These are phyloP conservation scores for Apiotrichum gamsii DNA, from an alignment of 1,284 basidiomycete genomes.

Conservation along the genomic window DNA sequence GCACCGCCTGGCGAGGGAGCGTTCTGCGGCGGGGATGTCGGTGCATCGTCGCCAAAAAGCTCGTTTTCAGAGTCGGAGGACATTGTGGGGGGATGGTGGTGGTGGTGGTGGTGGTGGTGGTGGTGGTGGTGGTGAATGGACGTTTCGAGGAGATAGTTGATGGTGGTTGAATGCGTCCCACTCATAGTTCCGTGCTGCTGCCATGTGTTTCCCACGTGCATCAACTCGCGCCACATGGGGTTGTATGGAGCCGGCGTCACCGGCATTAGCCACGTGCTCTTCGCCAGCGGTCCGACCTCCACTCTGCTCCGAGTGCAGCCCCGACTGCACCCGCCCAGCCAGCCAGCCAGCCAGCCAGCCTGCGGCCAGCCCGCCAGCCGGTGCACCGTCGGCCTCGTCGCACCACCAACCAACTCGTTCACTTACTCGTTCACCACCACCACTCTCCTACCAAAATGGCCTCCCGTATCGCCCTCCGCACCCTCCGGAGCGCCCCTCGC, in stretches of 20 bases:
- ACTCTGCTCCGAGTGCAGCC: too few relatives aligned
- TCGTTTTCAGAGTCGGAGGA: constrained; percentile 33
- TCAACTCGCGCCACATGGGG: too few relatives aligned
- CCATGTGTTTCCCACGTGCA: neutral
- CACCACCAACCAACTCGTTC: constrained; percentile 2
- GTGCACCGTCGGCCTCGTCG: neutral
- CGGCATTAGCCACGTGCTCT: too few relatives aligned
- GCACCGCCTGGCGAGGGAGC: constrained; percentile 8
- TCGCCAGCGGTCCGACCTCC: constrained; percentile 8
- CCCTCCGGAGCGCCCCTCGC: constrained; percentile 41
- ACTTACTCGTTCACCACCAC: neutral
- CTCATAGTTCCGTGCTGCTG: neutral
- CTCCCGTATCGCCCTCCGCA: constrained; percentile 46
- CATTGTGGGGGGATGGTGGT: constrained; percentile 23
- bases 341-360: constrained; percentile 1
- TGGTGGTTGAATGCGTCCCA: neutral
- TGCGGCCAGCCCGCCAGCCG: neutral
- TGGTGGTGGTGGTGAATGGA: neutral
- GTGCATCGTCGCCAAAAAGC: constrained; percentile 28
- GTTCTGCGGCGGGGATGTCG: neutral
- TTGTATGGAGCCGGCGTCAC: too few relatives aligned
- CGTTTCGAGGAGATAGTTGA: neutral
- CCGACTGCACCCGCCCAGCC: too few relatives aligned
- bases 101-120: neutral
- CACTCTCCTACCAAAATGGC: constrained; percentile 39